Percentiles rank a stretch among this genome's conserved stretches.
phyloP scores from a whole-genome alignment of 495 filamentous ascomycete genomes.

The Aspergillus sparsus region DNA sequence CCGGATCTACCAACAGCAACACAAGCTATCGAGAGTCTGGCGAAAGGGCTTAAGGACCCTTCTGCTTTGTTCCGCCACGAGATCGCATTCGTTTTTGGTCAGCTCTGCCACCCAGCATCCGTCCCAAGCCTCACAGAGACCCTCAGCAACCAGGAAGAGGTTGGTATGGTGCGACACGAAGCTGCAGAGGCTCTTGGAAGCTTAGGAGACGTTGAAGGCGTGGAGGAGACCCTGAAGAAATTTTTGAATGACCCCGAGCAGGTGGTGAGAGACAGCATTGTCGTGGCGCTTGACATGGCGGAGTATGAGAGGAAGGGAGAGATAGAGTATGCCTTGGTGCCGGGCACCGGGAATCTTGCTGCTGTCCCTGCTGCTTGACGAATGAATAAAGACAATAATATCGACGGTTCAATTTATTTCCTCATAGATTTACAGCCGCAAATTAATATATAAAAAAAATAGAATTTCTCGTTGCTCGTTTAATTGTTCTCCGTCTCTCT shows the following conservation, averaged over 20 bases:
- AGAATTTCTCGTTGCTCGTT: slow-evolving; percentile 23
- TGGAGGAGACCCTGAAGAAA: slow-evolving; percentile 77
- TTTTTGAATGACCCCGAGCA: slow-evolving; percentile 89
- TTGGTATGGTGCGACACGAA: slow-evolving; percentile 96
- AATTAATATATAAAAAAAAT: slow-evolving; percentile 17
- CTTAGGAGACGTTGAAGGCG: slow-evolving; percentile 88
- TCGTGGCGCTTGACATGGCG: slow-evolving; percentile 97
- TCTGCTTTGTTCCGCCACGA: slow-evolving; percentile 98
- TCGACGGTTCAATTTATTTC: slow-evolving; percentile 29
- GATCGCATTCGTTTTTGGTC: slow-evolving; percentile 97
- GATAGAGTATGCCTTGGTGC: slow-evolving; percentile 87
- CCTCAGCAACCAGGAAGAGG: slow-evolving; percentile 76
- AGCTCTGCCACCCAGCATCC: slow-evolving; percentile 91
- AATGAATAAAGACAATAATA: slow-evolving; percentile 26
- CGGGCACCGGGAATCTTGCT: slow-evolving; percentile 49
- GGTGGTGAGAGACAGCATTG: slow-evolving; percentile 90
- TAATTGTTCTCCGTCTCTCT: slow-evolving; percentile 50
- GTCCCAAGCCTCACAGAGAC: slow-evolving; percentile 83
- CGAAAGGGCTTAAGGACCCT: slow-evolving; percentile 81
- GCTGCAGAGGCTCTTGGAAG: slow-evolving; percentile 97
- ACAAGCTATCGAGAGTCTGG: slow-evolving; percentile 78
- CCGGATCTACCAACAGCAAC: slow-evolving; percentile 85
- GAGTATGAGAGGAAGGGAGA: slow-evolving; percentile 91
- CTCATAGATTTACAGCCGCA: slow-evolving; percentile 28
- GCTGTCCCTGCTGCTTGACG: slow-evolving; percentile 42